A percentile compares a stretch with the other conserved stretches of the same genome.
Evolutionary conservation across 306 rosid species (phyloP).

Genomic region (Cercis canadensis): DNA sequence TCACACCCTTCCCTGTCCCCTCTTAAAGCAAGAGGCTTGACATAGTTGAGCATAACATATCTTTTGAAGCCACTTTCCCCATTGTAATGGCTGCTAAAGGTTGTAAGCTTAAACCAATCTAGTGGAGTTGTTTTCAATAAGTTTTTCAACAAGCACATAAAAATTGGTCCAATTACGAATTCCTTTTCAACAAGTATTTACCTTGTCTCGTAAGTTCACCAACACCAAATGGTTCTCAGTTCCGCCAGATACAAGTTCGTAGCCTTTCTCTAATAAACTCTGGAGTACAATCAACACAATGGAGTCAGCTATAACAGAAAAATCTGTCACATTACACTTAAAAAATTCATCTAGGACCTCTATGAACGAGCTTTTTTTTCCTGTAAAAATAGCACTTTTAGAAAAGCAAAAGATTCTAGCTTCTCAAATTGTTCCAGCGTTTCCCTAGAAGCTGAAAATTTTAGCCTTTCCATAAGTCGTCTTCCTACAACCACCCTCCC

Average conservation of each 20-base stretch:
- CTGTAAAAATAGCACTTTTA: too few species aligned
- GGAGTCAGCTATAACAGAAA: conserved; percentile 35
- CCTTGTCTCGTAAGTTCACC: conserved; percentile 89
- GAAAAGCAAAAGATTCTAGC: too few species aligned
- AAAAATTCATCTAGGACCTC: conserved; percentile 6
- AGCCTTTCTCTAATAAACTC: conserved; percentile 86
- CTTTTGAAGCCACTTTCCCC: conserved; percentile 16
- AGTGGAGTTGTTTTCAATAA: conserved; percentile 25
- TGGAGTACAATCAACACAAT: conserved; percentile 52
- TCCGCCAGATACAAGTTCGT: conserved; percentile 95
- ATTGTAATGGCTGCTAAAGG: conserved; percentile 4
- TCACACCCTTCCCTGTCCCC: conserved; percentile 18
- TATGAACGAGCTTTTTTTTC: too few species aligned
- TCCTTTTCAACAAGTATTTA: conserved; percentile 22
- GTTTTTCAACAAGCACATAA: conserved; percentile 25
- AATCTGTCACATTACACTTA: conserved; percentile 21
- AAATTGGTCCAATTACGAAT: conserved; percentile 16
- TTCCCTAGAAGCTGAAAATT: too few species aligned
- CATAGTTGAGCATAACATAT: neutral
- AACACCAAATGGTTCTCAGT: conserved; percentile 91
- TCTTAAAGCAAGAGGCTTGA: conserved; percentile 13
- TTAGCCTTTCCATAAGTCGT: too few species aligned
- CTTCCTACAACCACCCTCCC: too few species aligned
- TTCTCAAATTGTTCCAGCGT: too few species aligned
- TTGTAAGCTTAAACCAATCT: conserved; percentile 13